phyloP scores from a whole-genome alignment of 305 asterid genomes.

The Coffea humblotiana region DNA sequence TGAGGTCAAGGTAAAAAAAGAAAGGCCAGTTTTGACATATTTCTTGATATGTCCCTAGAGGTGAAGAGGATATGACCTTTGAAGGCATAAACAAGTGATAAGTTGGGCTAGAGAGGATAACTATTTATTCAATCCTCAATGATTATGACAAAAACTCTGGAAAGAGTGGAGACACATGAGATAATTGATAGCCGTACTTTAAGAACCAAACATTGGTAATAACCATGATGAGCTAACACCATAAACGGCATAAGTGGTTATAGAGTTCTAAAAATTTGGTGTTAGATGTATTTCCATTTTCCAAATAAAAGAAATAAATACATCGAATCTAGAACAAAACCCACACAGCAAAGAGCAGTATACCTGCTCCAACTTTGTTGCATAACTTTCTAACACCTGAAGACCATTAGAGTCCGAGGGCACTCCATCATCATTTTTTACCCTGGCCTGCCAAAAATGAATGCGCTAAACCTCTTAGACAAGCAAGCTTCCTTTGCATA shows the following conservation, averaged over 20 bases:
- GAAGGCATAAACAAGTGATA: background rate
- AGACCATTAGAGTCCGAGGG: conserved; percentile 33
- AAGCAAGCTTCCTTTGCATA: background rate
- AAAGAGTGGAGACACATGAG: background rate
- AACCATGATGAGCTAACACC: background rate
- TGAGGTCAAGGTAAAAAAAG: background rate
- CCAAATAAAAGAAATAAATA: background rate
- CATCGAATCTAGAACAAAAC: background rate
- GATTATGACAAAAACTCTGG: background rate
- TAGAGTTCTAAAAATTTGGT: conserved; percentile 9
- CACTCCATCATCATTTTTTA: conserved; percentile 41
- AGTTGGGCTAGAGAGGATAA: background rate
- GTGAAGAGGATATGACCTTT: background rate
- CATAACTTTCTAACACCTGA: conserved; percentile 39
- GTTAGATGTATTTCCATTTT: background rate
- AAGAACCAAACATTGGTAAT: background rate
- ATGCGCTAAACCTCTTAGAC: background rate
- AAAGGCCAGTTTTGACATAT: background rate
- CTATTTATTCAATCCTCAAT: background rate
- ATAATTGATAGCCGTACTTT: background rate
- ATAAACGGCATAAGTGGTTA: no score
- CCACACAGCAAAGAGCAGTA: conserved; percentile 13
- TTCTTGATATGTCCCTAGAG: background rate
- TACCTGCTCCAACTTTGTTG: conserved; percentile 63
- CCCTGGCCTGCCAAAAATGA: conserved; percentile 39